A percentile compares a stretch with the other conserved stretches of the same genome.
Evolutionary conservation across 495 filamentous ascomycete species (phyloP).

Genomic region (Entonaema liquescens): DNA sequence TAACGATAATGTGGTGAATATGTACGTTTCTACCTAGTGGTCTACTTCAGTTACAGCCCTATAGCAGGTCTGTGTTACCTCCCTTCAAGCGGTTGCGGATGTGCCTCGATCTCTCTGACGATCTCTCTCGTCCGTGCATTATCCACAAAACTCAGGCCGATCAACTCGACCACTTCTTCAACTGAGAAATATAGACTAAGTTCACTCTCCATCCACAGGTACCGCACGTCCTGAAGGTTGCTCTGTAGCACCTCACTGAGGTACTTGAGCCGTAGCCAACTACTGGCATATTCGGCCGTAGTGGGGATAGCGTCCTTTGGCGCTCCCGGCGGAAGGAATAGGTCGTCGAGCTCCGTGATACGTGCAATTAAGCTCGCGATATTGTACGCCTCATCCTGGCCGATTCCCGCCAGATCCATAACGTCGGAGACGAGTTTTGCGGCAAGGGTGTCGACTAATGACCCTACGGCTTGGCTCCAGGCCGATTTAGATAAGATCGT

Average conservation of each 20-base stretch:
- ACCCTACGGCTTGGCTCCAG: conserved; percentile 84
- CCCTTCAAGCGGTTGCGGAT: conserved; percentile 46
- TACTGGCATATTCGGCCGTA: conserved; percentile 79
- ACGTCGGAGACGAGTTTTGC: conserved; percentile 83
- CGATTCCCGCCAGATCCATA: conserved; percentile 85
- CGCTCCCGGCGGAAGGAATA: conserved; percentile 68
- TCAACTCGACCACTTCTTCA: conserved; percentile 88
- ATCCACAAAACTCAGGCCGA: conserved; percentile 90
- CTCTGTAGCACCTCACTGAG: conserved; percentile 89
- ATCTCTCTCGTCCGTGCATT: conserved; percentile 78
- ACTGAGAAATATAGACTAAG: conserved; percentile 81
- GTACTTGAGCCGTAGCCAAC: conserved; percentile 92
- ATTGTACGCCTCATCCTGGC: conserved; percentile 83
- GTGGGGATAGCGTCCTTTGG: conserved; percentile 61
- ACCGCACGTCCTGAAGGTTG: conserved; percentile 87
- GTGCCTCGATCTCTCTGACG: conserved; percentile 77
- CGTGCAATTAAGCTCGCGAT: conserved; percentile 75
- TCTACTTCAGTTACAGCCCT: background rate
- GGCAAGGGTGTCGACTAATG: conserved; percentile 80
- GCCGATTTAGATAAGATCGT: conserved; percentile 81
- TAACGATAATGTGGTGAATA: background rate
- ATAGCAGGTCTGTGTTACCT: background rate
- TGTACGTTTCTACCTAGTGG: background rate
- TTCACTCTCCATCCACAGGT: conserved; percentile 86
- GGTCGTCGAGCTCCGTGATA: conserved; percentile 74